Conservation (phyloP, 495 filamentous ascomycete genomes). For the Daldinia grandis region DNA sequence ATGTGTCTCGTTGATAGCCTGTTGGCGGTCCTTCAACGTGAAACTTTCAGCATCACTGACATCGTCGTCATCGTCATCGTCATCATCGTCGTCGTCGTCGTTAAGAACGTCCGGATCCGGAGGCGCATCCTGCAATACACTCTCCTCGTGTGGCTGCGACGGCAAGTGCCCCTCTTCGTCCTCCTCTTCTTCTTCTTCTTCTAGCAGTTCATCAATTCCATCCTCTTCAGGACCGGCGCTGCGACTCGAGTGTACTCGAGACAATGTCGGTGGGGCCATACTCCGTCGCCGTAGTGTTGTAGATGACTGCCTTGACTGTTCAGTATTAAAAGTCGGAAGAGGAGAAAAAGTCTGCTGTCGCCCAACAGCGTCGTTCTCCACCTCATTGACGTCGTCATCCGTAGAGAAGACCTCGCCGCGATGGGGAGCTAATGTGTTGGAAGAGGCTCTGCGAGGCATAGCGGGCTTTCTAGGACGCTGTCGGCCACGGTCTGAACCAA, state of each 20-base stretch:
- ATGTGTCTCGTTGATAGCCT: conserved; percentile 98
- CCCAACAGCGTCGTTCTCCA: conserved; percentile 66
- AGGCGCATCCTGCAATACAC: conserved; percentile 29
- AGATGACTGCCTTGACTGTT: conserved; percentile 55
- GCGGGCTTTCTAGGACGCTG: conserved; percentile 73
- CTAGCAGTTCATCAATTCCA: conserved; percentile 50
- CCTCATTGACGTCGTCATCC: conserved; percentile 87
- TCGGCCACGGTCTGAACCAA: conserved; percentile 65
- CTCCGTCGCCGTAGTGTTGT: conserved; percentile 74
- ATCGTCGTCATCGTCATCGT: conserved; percentile 69
- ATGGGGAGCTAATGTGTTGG: conserved; percentile 75
- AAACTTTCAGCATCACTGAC: conserved; percentile 84
- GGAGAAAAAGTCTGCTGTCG: conserved; percentile 42
- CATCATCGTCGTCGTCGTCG: conserved; percentile 67
- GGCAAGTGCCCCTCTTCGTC: conserved; percentile 38
- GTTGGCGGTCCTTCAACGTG: conserved; percentile 89
- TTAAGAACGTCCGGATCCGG: conserved; percentile 51
- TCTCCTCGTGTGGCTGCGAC: conserved; percentile 50
- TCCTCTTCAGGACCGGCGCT: conserved; percentile 59
- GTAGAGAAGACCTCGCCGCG: conserved; percentile 91
- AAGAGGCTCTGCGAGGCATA: conserved; percentile 75
- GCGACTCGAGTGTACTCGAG: conserved; percentile 62
- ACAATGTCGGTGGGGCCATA: conserved; percentile 65
- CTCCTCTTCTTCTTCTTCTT: conserved; percentile 42
- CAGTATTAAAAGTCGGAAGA: conserved; percentile 41